Evolutionary conservation across 768 basidiomycete species (phyloP).

Genomic region (Imleria badia): DNA sequence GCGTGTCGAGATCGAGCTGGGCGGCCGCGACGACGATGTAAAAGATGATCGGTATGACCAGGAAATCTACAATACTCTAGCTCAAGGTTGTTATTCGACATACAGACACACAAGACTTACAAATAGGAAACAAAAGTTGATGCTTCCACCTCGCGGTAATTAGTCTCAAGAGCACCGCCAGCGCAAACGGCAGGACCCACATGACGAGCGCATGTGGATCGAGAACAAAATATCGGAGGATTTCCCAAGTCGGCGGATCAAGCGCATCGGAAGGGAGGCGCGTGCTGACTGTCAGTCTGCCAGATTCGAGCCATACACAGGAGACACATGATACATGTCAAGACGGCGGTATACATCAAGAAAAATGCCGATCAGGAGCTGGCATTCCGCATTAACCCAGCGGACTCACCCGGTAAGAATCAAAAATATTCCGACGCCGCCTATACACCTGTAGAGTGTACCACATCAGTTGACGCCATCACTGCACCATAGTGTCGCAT

Average conservation of each 20-base stretch:
- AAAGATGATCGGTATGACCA: conserved; percentile 78
- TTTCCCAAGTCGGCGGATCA: conserved; percentile 55
- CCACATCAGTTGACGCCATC: not conserved
- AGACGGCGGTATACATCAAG: not conserved
- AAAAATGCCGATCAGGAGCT: not conserved
- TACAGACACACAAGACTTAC: conserved; percentile 41
- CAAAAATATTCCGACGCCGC: conserved; percentile 94
- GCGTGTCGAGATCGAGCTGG: conserved; percentile 52
- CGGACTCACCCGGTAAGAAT: conserved; percentile 76
- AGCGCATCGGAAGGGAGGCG: conserved; percentile 80
- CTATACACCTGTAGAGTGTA: conserved; percentile 61
- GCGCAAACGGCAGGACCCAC: conserved; percentile 76
- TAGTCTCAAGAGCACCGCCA: conserved; percentile 75
- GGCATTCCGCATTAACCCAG: not conserved
- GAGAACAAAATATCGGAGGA: conserved; percentile 67
- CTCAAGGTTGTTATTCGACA: not conserved
- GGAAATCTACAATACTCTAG: conserved; percentile 54
- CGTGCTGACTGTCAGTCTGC: conserved; percentile 79
- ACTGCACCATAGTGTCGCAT: not conserved
- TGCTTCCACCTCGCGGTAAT: conserved; percentile 82
- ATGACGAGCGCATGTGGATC: conserved; percentile 61
- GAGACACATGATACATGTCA: not conserved
- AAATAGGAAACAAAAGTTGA: conserved; percentile 88
- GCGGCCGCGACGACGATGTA: conserved; percentile 74
- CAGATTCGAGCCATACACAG: not conserved